Evolutionary conservation across 129 eudicot genomes (phyloP), one percentile per base, ranked within the genome.

Genomic region (Logfia minima): DNA sequence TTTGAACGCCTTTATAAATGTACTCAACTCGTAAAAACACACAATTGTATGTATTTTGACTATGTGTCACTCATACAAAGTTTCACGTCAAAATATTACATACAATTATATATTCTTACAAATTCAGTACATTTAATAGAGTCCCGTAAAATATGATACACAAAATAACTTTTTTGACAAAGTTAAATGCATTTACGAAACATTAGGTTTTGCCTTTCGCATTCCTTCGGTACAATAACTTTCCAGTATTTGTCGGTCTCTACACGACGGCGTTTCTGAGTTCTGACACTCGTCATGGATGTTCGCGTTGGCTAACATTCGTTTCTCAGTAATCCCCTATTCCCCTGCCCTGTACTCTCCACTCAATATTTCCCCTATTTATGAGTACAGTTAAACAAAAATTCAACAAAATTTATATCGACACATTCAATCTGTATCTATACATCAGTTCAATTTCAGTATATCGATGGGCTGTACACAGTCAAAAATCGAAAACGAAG

Each of bases 401-500:
- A 14, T 21, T 70, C 56, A 7, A 8, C 31, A 10, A 21, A 8
- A 2, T 48, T 48, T 63, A 23, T 62, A 4, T 24, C 35, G 0
- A 70, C 18, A 70, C 7, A 31, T 71, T 34, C 68, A 7, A 37
- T 71, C 65, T 17, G 4, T 45, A 45, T 45, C 51, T 9, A 9
- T 2, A 61, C 29, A 79, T 66, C 69, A 56, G 16, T 51, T 9
- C 72, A 32, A 48, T 72, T 39, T 17, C 8, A 63, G 35, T 13
- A 73, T 35, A 8, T 29, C 68, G 17, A 95, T 92, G 99, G 99
- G 97, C 0, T 95, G 99, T 56, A 80, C 92, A 0, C 99, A 92
- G 75, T 95, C 97, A 17, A 95, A 91, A 92, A 95, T 95, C 89
- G 99, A 95, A 78, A 89, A 92, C 69, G 99, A 95, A 68, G 97